Evolutionary conservation across 768 basidiomycete genomes (phyloP).

Genomic region (Peribolospora baueri): DNA sequence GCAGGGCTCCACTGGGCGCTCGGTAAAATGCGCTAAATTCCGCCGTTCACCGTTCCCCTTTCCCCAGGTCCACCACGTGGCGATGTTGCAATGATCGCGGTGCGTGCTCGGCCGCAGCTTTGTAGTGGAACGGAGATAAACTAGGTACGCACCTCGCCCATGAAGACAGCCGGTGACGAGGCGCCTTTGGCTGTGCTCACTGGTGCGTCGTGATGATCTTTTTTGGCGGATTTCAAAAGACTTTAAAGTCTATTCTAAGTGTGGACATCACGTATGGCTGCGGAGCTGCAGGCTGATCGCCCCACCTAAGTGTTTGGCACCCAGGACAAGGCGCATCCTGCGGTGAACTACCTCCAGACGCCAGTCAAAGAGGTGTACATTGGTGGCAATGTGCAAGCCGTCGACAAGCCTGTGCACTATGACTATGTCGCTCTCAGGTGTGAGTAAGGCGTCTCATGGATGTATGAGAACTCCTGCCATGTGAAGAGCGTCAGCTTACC

Average conservation of each 20-base stretch:
- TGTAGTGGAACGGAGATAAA: too few species aligned
- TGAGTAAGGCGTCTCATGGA: constrained; percentile 20
- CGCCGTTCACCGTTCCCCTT: too few species aligned
- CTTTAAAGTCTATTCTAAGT: too few species aligned
- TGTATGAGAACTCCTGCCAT: not conserved
- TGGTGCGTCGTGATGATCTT: constrained; percentile 22
- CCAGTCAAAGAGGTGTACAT: constrained; percentile 66
- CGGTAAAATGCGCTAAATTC: too few species aligned
- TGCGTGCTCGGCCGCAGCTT: too few species aligned
- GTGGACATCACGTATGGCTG: too few species aligned
- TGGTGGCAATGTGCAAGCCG: constrained; percentile 79
- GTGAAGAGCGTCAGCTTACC: not conserved
- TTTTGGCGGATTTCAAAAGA: too few species aligned
- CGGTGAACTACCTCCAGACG: constrained; percentile 72
- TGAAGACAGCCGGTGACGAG: constrained; percentile 31
- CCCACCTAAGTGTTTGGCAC: constrained; percentile 91
- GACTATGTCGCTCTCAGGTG: constrained; percentile 90
- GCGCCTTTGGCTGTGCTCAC: constrained; percentile 73
- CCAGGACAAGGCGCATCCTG: constrained; percentile 82
- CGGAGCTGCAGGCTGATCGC: too few species aligned
- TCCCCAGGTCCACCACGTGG: too few species aligned
- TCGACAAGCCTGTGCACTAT: constrained; percentile 71
- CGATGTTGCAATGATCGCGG: too few species aligned
- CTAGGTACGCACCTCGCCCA: too few species aligned
- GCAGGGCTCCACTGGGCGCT: too few species aligned